Base-by-base conservation (phyloP, 306 rosid species). In the Mimosa bimucronata region DNA sequence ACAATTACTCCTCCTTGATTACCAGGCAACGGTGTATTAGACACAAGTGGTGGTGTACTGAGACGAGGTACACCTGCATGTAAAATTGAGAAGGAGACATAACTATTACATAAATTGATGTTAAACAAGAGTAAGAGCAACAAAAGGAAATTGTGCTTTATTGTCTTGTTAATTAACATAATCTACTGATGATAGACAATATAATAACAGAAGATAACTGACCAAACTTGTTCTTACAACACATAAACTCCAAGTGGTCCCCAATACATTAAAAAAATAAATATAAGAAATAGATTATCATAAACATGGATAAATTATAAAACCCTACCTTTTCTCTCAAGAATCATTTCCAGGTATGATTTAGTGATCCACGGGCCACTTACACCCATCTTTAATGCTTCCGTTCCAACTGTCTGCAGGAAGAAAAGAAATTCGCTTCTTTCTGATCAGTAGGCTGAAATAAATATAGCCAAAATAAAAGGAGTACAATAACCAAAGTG, bases 11-110 rank as follows among this genome's bases (percentile, higher is more conserved):
- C 86, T 84, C 93, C 99, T 87, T 80, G 97, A 83, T 83, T 88
- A 77, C 80, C 84, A 84, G 87, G 42, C 73, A 71, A 78, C 81
- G 95, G 67, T 71, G 85, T 41, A 87, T 77, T 91, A 45, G 94
- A 68, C 87, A 95, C 81, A 71, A 87, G 97, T 69, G 99, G 99
- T 12, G 99, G 99, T 71, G 99, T 90, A 87, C 92, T 95, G 71
- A 95, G 97, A 78, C 99, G 99, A 74, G 99, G 99, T 71, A 95
- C 99, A 37, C 99, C 99, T 95, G 91, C 88, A 90, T 41, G 78
- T 61, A 48, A 61, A 87, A 79, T 74, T 52, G 38, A 76, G 48
- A 44, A 11, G 70, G 65, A 67, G 45, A 74, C 77, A 74, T 44
- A 61, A 80, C 30, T 53, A 58, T 57, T 21, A 37, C 58, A 80